Percentiles rank a stretch among this genome's conserved stretches.
Conservation (phyloP, 306 rosid species). For the Styphnolobium japonicum region DNA sequence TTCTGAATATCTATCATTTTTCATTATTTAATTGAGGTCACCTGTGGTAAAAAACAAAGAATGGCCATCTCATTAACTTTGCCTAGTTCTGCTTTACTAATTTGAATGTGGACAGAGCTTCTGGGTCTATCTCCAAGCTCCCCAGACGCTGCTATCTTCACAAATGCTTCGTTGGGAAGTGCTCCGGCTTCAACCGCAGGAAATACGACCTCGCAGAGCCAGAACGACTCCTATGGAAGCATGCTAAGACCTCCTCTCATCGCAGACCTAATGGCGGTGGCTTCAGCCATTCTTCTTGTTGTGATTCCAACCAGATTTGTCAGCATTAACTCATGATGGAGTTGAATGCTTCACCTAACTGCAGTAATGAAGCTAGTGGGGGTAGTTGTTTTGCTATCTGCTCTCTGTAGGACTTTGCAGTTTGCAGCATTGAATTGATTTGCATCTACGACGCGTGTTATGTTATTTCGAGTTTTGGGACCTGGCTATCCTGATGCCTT, state of each 20-base stretch:
- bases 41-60: too few species aligned
- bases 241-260: slow-evolving; percentile 21
- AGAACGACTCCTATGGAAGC: background rate
- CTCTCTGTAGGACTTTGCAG: background rate
- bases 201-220: background rate
- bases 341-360: background rate
- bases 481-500: background rate
- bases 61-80: background rate
- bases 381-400: background rate
- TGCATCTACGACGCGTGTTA: background rate
- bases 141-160: slow-evolving; percentile 64
- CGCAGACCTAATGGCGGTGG: slow-evolving; percentile 9
- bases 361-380: background rate
- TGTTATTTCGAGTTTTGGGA: background rate
- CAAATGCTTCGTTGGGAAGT: slow-evolving; percentile 5
- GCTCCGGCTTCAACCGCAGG: background rate
- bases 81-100: background rate
- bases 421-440: background rate
- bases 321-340: background rate
- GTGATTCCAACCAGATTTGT: slow-evolving; percentile 20
- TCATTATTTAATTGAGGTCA: too few species aligned
- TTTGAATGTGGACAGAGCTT: slow-evolving; percentile 43
- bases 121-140: slow-evolving; percentile 56
- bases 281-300: slow-evolving; percentile 20
- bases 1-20: too few species aligned